A percentile compares a stretch with the other conserved stretches of the same genome.
These are phyloP conservation scores for Arabis hirsuta DNA, from an alignment of 345 rosid genomes.

Conservation along the genomic window DNA sequence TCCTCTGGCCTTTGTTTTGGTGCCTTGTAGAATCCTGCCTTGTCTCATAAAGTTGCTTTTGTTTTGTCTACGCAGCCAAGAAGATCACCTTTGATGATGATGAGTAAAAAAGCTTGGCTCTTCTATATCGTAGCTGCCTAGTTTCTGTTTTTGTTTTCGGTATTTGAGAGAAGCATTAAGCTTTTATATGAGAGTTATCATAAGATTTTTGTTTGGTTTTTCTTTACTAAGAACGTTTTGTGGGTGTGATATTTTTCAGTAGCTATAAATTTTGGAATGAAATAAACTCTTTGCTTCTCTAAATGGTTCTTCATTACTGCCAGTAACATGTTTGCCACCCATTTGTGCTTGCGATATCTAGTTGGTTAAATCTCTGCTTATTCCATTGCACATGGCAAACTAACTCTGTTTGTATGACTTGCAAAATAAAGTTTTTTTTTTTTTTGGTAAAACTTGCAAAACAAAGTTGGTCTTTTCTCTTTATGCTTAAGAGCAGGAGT, in stretches of 20 bases:
- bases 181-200: neutral
- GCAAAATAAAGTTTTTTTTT: no score
- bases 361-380: no score
- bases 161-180: neutral
- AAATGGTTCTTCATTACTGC: no score
- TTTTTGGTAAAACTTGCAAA: no score
- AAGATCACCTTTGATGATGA: constrained; percentile 47
- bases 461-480: no score
- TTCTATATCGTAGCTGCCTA: neutral
- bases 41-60: constrained; percentile 9
- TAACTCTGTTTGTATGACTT: no score
- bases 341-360: no score
- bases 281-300: neutral
- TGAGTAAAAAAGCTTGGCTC: constrained; percentile 14
- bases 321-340: no score
- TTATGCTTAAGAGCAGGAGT: no score
- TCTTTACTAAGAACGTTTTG: neutral
- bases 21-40: constrained; percentile 1
- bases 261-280: neutral
- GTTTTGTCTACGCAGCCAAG: constrained; percentile 43
- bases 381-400: no score
- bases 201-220: constrained; percentile 4
- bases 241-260: neutral
- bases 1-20: neutral
- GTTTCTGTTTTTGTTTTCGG: neutral